Base-by-base conservation (phyloP, 352 stramenopile genomes). In the Phytopythium vexans region DNA sequence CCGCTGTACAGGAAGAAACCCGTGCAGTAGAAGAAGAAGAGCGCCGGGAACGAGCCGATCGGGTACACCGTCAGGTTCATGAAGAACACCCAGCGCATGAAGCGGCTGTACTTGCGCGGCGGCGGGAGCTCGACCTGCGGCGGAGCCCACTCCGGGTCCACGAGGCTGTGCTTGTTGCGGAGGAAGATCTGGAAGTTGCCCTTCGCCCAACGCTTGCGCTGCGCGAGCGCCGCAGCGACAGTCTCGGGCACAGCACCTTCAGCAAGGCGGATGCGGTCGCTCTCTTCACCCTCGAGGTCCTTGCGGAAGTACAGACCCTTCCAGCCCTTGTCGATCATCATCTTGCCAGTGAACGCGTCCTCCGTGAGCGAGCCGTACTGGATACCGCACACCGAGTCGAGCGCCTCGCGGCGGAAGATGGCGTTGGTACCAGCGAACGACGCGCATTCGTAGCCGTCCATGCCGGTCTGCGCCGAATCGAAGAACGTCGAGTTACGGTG, bases 261-360 rank as follows among this genome's bases (percentile, higher is more conserved):
- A 5, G 78, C 78, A 37, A 89, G 52, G 47, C 78, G 78, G 50
- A 89, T 89, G 50, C 78, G 78, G 21, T 89, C 78, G 16, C 65
- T 62, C 48, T 82, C 71, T 58, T 89, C 78, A 14, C 78, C 78
- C 64, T 89, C 78, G 7, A 89, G 44, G 58, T 89, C 78, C 59
- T 89, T 89, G 47, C 78, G 78, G 66, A 89, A 89, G 64, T 89
- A 89, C 34, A 82, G 64, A 2, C 69, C 78, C 58, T 89, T 89
- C 78, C 78, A 89, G 39, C 78, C 78, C 74, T 87, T 89, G 62
- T 87, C 75, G 49, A 89, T 78, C 78, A 89, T 87, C 72, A 87
- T 84, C 63, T 86, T 85, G 49, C 78, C 78, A 35, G 78, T 89
- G 58, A 86, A 89, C 2, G 75, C 75, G 51, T 92, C 81, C 57